A percentile compares a stretch with the other conserved stretches of the same genome.
Evolutionary conservation across 805 yeast species (phyloP).

Genomic region (Lipomyces oligophaga): DNA sequence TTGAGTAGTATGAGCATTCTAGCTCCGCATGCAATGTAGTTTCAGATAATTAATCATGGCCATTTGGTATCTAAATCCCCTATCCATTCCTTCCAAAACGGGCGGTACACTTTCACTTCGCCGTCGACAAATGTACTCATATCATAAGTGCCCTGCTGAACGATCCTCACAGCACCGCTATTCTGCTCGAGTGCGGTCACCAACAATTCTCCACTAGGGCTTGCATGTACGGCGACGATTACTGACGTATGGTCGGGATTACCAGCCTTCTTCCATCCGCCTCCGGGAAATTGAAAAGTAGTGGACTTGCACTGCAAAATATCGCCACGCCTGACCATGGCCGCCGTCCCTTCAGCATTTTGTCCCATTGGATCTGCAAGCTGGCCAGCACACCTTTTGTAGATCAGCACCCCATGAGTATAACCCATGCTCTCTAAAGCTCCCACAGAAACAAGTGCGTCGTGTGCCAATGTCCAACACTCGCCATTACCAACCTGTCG

Average conservation of each 20-base stretch:
- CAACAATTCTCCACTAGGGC: conserved; percentile 9
- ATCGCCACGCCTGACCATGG: conserved; percentile 38
- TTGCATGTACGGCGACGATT: conserved; percentile 31
- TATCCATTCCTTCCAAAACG: conserved; percentile 37
- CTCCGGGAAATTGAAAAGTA: conserved; percentile 29
- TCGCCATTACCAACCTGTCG: conserved; percentile 40
- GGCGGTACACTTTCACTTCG: conserved; percentile 35
- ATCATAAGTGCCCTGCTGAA: conserved; percentile 34
- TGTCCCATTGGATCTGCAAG: too few relatives aligned
- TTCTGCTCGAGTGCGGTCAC: conserved; percentile 37
- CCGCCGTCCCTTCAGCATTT: conserved; percentile 19
- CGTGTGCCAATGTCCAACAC: conserved; percentile 42
- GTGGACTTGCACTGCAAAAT: conserved; percentile 37
- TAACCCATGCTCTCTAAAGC: conserved; percentile 20
- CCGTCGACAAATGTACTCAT: conserved; percentile 35
- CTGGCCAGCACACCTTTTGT: background rate
- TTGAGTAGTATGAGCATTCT: too few relatives aligned
- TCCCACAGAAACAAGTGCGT: conserved; percentile 35
- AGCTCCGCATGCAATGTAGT: too few relatives aligned
- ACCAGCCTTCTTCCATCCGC: conserved; percentile 31
- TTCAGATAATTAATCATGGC: conserved; percentile 21
- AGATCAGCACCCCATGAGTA: conserved; percentile 16
- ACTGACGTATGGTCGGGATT: conserved; percentile 40
- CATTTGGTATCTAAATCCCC: conserved; percentile 32
- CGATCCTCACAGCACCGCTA: conserved; percentile 34